These are phyloP conservation scores for Alternaria dauci DNA, from an alignment of 2,329 filamentous ascomycete genomes.

Conservation along the genomic window DNA sequence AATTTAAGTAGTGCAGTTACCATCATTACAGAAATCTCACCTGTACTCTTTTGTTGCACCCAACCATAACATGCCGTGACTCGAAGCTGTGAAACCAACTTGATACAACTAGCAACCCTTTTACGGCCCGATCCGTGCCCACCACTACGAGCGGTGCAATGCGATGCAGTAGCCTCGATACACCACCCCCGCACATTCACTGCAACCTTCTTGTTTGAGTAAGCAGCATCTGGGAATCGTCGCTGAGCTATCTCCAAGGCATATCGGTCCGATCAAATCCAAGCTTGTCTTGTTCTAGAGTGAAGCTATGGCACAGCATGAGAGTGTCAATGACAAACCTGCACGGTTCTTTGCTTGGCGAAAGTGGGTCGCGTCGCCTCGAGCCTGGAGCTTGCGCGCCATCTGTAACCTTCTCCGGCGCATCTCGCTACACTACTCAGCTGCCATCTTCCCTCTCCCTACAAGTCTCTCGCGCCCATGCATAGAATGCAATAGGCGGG, in stretches of 20 bases:
- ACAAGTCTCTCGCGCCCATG: slow-evolving; percentile 26
- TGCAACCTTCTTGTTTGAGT: not conserved
- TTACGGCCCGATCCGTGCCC: no score
- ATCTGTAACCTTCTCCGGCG: not conserved
- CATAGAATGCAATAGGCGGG: slow-evolving; percentile 29
- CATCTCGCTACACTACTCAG: not conserved
- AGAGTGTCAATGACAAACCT: no score
- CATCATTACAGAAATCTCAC: not conserved
- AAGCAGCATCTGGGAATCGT: not conserved
- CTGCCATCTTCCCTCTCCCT: slow-evolving; percentile 6
- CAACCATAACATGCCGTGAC: not conserved
- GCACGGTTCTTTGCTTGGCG: not conserved
- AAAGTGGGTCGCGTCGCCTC: not conserved
- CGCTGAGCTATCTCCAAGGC: not conserved
- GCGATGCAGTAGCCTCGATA: not conserved
- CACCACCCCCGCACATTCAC: not conserved
- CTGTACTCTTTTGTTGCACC: not conserved
- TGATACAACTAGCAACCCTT: no score
- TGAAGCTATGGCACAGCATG: no score
- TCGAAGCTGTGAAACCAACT: no score
- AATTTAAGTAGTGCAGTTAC: not conserved
- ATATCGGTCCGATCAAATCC: no score
- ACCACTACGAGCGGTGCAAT: no score
- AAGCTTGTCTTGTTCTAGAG: no score
- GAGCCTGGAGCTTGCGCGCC: not conserved